Evolutionary conservation across 1,139 yeast genomes (phyloP).

Genomic region (Pichia sp.): DNA sequence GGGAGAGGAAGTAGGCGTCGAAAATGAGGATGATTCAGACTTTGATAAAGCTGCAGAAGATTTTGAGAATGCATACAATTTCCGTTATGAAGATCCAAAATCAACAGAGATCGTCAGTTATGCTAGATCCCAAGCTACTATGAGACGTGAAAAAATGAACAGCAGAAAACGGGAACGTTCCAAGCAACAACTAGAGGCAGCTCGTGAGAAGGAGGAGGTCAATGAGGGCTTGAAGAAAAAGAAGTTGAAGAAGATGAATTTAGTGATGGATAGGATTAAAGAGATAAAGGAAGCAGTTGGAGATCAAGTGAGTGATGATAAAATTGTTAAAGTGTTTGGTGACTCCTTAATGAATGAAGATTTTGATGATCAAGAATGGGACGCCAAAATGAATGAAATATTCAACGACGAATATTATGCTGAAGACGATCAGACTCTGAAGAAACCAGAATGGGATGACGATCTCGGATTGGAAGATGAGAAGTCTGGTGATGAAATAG

Average conservation of each 20-base stretch:
- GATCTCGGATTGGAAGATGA: slow-evolving; percentile 21
- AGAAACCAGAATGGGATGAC: slow-evolving; percentile 52
- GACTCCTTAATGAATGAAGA: slow-evolving; percentile 78
- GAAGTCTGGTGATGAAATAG: slow-evolving; percentile 34
- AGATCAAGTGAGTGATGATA: slow-evolving; percentile 60
- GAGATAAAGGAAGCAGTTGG: slow-evolving; percentile 83
- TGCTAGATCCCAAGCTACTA: slow-evolving; percentile 91
- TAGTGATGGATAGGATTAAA: slow-evolving; percentile 70
- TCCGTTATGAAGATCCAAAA: slow-evolving; percentile 88
- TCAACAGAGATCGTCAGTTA: slow-evolving; percentile 92
- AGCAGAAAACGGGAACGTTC: slow-evolving; percentile 82
- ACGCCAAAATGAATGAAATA: slow-evolving; percentile 73
- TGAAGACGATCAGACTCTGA: slow-evolving; percentile 16
- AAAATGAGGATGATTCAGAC: slow-evolving; percentile 73
- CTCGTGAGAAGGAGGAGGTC: slow-evolving; percentile 49
- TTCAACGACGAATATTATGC: slow-evolving; percentile 76
- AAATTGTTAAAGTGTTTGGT: slow-evolving; percentile 62
- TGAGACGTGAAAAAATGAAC: slow-evolving; percentile 74
- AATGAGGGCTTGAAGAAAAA: slow-evolving; percentile 65
- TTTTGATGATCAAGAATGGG: slow-evolving; percentile 92
- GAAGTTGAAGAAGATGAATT: slow-evolving; percentile 70
- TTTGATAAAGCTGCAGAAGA: slow-evolving; percentile 90
- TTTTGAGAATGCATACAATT: slow-evolving; percentile 89
- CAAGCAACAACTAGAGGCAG: slow-evolving; percentile 52
- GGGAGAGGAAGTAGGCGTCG: slow-evolving; percentile 34